Percentiles rank a stretch among this genome's conserved stretches.
These are phyloP conservation scores for Ophiocordyceps camponoti-rufipedis DNA, from an alignment of 2,329 filamentous ascomycete genomes.

Conservation along the genomic window DNA sequence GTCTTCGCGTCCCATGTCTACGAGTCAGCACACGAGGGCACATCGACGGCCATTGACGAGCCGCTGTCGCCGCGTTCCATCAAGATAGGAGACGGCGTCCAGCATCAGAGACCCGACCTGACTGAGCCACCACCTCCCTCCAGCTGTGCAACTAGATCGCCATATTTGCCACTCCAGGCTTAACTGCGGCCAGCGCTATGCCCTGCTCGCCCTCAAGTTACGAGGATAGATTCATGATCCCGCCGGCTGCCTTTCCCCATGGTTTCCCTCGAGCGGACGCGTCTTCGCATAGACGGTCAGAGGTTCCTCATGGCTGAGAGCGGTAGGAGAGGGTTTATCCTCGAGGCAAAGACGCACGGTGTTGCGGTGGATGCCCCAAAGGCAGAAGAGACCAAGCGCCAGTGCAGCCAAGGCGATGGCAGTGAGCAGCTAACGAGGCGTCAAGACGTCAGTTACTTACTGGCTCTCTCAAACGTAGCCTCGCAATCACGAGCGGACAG, in stretches of 20 bases:
- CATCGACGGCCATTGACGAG: no score
- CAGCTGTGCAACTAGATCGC: no score
- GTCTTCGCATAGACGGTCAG: neutral
- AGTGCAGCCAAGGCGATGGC: constrained; percentile 8
- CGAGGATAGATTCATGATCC: neutral
- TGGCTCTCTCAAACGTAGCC: no score
- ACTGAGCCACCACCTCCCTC: no score
- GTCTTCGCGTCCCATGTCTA: no score
- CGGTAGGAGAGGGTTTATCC: neutral
- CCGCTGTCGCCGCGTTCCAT: no score
- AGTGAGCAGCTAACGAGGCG: constrained; percentile 3
- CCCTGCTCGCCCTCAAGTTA: neutral
- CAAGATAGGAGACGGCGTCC: no score
- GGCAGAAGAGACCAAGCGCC: constrained; percentile 9
- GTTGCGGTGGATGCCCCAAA: constrained; percentile 8
- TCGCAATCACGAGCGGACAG: no score
- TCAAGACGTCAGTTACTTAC: neutral
- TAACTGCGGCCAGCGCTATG: no score
- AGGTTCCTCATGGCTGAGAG: neutral
- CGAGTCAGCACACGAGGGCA: no score
- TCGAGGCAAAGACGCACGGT: constrained; percentile 4
- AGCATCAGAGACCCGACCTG: no score
- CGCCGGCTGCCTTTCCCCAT: neutral
- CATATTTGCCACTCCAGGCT: no score
- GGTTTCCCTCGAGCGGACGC: neutral